These are phyloP conservation scores for Aspergillus candidus DNA, from an alignment of 2,329 filamentous ascomycete species.

Conservation along the genomic window DNA sequence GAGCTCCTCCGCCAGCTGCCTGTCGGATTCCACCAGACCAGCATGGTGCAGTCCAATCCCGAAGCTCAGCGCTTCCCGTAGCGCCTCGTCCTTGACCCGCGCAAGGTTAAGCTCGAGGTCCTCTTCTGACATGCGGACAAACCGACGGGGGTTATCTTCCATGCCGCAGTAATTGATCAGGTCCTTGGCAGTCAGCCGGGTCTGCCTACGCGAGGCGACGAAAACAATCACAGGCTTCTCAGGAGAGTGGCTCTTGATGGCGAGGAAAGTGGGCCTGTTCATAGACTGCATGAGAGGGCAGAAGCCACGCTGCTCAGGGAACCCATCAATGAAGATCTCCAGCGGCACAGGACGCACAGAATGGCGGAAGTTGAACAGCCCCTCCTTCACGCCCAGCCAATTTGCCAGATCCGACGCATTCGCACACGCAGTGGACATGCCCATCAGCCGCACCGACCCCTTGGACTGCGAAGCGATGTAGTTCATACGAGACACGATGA, in stretches of 20 bases:
- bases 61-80: constrained; percentile 92
- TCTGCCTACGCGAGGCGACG: constrained; percentile 90
- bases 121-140: constrained; percentile 90
- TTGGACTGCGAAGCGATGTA: constrained; percentile 95
- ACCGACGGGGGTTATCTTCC: constrained; percentile 93
- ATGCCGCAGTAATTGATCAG: constrained; percentile 96
- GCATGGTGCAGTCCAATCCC: constrained; percentile 97
- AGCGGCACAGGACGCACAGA: constrained; percentile 93
- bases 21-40: constrained; percentile 89
- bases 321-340: constrained; percentile 96
- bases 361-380: constrained; percentile 93
- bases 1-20: constrained; percentile 84
- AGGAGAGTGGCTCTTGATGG: constrained; percentile 93
- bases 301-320: constrained; percentile 90
- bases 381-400: constrained; percentile 95
- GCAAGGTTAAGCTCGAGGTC: constrained; percentile 83
- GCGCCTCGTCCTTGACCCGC: constrained; percentile 84
- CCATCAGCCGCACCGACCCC: constrained; percentile 78
- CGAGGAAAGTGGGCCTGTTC: constrained; percentile 94
- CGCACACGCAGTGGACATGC: constrained; percentile 98
- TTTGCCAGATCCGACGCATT: constrained; percentile 92
- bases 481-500: constrained; percentile 91
- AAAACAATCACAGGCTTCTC: constrained; percentile 98
- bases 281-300: constrained; percentile 98
- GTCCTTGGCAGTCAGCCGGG: constrained; percentile 88